Conservation (phyloP, 1,284 basidiomycete genomes). For the Microbotryum lychnidis-dioicae region DNA sequence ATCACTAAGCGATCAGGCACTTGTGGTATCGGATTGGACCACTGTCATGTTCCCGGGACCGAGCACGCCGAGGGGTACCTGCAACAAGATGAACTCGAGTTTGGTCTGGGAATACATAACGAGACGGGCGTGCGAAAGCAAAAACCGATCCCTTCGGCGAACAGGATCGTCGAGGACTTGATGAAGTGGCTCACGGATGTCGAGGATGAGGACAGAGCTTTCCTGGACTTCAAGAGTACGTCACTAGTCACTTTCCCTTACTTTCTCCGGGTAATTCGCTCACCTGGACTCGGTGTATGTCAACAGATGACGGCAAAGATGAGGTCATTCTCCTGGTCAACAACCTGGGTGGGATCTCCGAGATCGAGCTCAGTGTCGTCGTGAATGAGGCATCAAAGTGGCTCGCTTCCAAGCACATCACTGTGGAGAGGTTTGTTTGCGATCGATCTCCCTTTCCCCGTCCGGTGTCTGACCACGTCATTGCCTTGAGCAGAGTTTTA, state of each 20-base stretch:
- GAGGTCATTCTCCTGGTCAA: slow-evolving; percentile 50
- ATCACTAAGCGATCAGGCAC: slow-evolving; percentile 60
- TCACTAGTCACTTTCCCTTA: not conserved
- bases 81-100: slow-evolving; percentile 61
- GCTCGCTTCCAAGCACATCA: slow-evolving; percentile 53
- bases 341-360: slow-evolving; percentile 64
- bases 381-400: slow-evolving; percentile 45
- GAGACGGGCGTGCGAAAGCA: slow-evolving; percentile 69
- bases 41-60: slow-evolving; percentile 82
- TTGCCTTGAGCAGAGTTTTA: slow-evolving; percentile 31
- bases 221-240: slow-evolving; percentile 59
- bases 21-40: slow-evolving; percentile 82
- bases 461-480: slow-evolving; percentile 17
- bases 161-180: slow-evolving; percentile 62
- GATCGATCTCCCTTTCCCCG: not conserved
- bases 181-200: slow-evolving; percentile 65
- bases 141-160: slow-evolving; percentile 57
- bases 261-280: not conserved
- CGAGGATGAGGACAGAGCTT: slow-evolving; percentile 71
- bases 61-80: slow-evolving; percentile 55
- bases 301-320: slow-evolving; percentile 47
- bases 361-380: slow-evolving; percentile 67
- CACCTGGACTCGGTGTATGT: not conserved
- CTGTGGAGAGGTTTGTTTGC: slow-evolving; percentile 46
- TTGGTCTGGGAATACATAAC: slow-evolving; percentile 81